Evolutionary conservation across 768 basidiomycete species (phyloP).

Genomic region (Agaricus blazei): DNA sequence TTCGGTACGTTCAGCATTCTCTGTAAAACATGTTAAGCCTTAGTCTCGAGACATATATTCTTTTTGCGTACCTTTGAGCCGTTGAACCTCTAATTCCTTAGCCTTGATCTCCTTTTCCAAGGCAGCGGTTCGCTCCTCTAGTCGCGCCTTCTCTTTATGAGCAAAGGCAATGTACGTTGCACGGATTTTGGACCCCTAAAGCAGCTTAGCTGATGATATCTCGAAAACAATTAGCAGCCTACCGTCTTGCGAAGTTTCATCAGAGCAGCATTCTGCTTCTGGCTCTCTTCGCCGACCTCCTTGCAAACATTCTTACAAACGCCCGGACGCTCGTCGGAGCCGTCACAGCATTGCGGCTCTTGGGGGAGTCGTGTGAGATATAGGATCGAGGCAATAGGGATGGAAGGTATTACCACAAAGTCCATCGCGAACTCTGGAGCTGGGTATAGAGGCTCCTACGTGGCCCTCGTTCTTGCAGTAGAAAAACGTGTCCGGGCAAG

Average conservation of each 20-base stretch:
- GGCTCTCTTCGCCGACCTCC: slow-evolving; percentile 66
- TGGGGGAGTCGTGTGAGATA: slow-evolving; percentile 13
- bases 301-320: slow-evolving; percentile 76
- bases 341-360: slow-evolving; percentile 95
- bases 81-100: slow-evolving; percentile 67
- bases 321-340: slow-evolving; percentile 84
- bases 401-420: slow-evolving; percentile 68
- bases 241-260: slow-evolving; percentile 79
- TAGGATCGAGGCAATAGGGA: neutral
- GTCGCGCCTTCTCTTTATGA: slow-evolving; percentile 80
- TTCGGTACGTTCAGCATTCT: slow-evolving; percentile 74
- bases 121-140: slow-evolving; percentile 59
- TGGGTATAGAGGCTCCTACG: slow-evolving; percentile 71
- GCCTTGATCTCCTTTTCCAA: slow-evolving; percentile 53
- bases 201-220: neutral
- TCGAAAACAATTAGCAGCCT: slow-evolving; percentile 18
- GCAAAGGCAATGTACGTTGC: slow-evolving; percentile 84
- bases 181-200: slow-evolving; percentile 87
- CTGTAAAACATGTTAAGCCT: slow-evolving; percentile 31
- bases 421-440: slow-evolving; percentile 86
- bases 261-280: slow-evolving; percentile 66
- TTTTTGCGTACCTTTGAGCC: slow-evolving; percentile 53
- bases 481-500: slow-evolving; percentile 72
- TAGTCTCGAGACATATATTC: neutral
- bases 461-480: slow-evolving; percentile 89